Base-by-base conservation (phyloP, 805 yeast species). In the Maudiozyma serrabonitensis region DNA sequence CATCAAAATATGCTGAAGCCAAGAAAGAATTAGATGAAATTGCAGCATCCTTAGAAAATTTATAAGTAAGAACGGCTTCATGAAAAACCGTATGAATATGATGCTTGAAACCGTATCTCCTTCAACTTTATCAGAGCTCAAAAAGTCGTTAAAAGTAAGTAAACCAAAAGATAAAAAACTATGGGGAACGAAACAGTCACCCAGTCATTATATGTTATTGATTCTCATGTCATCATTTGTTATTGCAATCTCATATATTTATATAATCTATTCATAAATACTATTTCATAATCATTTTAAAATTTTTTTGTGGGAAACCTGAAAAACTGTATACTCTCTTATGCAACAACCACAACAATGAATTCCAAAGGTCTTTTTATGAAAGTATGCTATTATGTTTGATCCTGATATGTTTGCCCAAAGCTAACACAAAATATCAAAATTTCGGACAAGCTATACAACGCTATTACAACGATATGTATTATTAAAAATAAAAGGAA, bases 21-120 rank as follows among this genome's bases (percentile, higher is more conserved):
- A 85, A 87, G 78, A 80, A 86, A 59, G 99, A 93, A 74, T 80
- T 93, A 75, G 98, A 93, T 62, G 96, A 90, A 74, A 90, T 93
- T 75, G 84, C 89, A 69, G 88, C 89, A 68, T 96, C 95, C 75
- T 84, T 93, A 72, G 98, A 93, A 73, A 66, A 67, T 58, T 67
- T 67, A 60, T 67, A 58, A 55, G 35, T 37, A 12, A 15, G 5
- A 18, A 26, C 21, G 26, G 45, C 37, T 6, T 42, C 35, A 12
- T 26, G 21, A 42, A 19, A 42, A 26, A 28, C n/a, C 37, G 45
- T 42, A 28, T 18, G 37, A 13, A 28, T 18, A 42, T 26, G 18
- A 23, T n/a, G 7, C 19, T 39, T 18, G 6, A 18, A 23, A 21
- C n/a, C 42, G 15, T 18, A 39, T 19, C 12, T n/a, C 26, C 26